Base-by-base conservation (phyloP, 78 protist genomes). In the Blattamonas nauphoetae region DNA sequence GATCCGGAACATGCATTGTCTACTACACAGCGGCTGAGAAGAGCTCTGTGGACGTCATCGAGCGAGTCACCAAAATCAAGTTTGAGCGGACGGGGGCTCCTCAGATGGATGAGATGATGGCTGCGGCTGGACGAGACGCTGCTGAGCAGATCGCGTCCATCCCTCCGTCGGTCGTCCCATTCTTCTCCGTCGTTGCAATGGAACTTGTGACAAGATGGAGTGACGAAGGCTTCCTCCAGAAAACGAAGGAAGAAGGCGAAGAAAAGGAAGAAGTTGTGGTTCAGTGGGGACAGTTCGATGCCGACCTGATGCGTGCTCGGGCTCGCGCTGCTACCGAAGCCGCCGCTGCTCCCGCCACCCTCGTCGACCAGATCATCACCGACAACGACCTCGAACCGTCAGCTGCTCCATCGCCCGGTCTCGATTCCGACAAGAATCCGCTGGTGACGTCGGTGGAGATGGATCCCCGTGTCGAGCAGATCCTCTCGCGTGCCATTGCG, bases 1-100 rank as follows among this genome's bases (percentile, higher is more conserved):
- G 86, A 33, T 21, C 36, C 6, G 91, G 91, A 42, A 36, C 34
- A 34, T 34, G 45, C 64, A 44, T 89, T 41, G 3, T 81, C 63
- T 3, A 64, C 79, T 86, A 38, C 88, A 36, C n/a, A 34, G 34
- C 38, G 45, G 1, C 21, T 41, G 88, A 86, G 78, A 46, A 79
- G 83, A 5, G 4, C 83, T 6, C 11, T 5, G 42, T 79, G 83
- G 83, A 6, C 45, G 32, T 33, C 42, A 5, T 79, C 42, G 83
- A 79, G 41, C 83, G 83, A 21, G 42, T 4, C 45, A 6, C 11
- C 43, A 5, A n/a, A 11, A 6, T 79, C 32, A n/a, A 5, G 43
- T 21, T 79, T 5, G 43, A 79, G 83, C 83, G 6, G 42, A 21
- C 6, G 33, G 33, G 45, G 33, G 43, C 83, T 4, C 83, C 83